Conservation (phyloP, 2,329 filamentous ascomycete species). For the Penicillium sp. region DNA sequence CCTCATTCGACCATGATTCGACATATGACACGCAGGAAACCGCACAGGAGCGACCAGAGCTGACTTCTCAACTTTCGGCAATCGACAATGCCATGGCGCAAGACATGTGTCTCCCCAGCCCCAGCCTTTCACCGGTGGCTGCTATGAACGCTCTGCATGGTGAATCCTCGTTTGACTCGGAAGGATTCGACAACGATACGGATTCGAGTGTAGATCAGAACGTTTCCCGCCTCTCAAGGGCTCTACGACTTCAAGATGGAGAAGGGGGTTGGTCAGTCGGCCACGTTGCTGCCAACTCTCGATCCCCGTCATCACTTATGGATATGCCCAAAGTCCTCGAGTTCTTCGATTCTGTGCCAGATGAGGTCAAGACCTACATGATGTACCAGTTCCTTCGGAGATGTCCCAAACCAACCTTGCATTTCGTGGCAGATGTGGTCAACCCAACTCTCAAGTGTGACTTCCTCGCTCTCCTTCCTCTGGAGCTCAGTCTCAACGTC, state of each 20-base stretch:
- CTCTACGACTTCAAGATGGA: constrained; percentile 21
- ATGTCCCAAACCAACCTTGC: constrained; percentile 83
- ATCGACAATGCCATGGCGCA: constrained; percentile 74
- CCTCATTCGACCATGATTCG: constrained; percentile 25
- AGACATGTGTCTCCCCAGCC: constrained; percentile 91
- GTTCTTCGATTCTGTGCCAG: constrained; percentile 86
- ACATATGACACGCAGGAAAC: constrained; percentile 26
- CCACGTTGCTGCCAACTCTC: constrained; percentile 24
- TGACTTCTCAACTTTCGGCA: constrained; percentile 43
- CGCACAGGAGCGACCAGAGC: constrained; percentile 22
- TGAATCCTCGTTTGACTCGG: constrained; percentile 47
- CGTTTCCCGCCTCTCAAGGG: constrained; percentile 27
- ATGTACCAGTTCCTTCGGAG: constrained; percentile 94
- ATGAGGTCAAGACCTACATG: constrained; percentile 90
- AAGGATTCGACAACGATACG: constrained; percentile 43
- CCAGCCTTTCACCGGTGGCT: constrained; percentile 86
- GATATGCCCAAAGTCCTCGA: constrained; percentile 87
- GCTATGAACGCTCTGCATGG: constrained; percentile 63
- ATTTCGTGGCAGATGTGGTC: constrained; percentile 85
- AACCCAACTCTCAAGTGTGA: constrained; percentile 95
- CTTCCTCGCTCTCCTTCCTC: constrained; percentile 79
- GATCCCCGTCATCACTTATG: constrained; percentile 55
- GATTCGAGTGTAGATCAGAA: constrained; percentile 47
- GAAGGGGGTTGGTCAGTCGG: constrained; percentile 13
- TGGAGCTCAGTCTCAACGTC: constrained; percentile 85